Conservation (phyloP, 805 yeast species). For the Ogataea nakhonphanomensis region DNA sequence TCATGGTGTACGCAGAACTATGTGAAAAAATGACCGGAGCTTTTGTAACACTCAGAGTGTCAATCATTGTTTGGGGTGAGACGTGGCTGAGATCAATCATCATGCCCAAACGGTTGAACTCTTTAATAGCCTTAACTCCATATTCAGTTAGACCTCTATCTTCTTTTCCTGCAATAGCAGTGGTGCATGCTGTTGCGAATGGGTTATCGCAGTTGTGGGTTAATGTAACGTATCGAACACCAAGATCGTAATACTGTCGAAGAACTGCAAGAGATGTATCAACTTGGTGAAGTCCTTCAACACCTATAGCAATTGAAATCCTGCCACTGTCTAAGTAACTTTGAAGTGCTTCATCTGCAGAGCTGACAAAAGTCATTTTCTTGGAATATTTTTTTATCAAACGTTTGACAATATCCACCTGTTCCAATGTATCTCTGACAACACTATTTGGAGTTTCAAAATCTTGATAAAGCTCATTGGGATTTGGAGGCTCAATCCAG, state of each 20-base stretch:
- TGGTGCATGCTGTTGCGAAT: constrained; percentile 53
- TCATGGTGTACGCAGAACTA: constrained; percentile 40
- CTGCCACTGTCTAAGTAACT: constrained; percentile 31
- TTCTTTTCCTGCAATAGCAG: constrained; percentile 42
- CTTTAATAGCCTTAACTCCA: constrained; percentile 41
- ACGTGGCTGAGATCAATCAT: constrained; percentile 51
- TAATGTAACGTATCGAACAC: constrained; percentile 50
- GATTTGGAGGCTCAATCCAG: constrained; percentile 44
- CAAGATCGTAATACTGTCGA: constrained; percentile 46
- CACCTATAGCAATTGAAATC: constrained; percentile 48
- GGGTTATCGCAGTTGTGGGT: constrained; percentile 59
- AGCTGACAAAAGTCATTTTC: constrained; percentile 38
- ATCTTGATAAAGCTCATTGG: constrained; percentile 38
- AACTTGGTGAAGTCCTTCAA: constrained; percentile 53
- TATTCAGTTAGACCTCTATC: constrained; percentile 43
- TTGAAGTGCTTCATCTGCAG: constrained; percentile 39
- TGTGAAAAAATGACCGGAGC: constrained; percentile 52
- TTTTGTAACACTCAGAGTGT: constrained; percentile 37
- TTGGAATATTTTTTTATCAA: constrained; percentile 40
- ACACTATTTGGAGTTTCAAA: constrained; percentile 42
- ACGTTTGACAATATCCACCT: constrained; percentile 48
- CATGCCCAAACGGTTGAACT: constrained; percentile 54
- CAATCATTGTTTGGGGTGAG: constrained; percentile 45
- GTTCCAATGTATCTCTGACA: constrained; percentile 53
- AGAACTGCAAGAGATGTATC: constrained; percentile 48